Percentiles rank a stretch among this genome's conserved stretches.
phyloP scores from a whole-genome alignment of 352 stramenopile genomes.

The Globisporangium radiosum region DNA sequence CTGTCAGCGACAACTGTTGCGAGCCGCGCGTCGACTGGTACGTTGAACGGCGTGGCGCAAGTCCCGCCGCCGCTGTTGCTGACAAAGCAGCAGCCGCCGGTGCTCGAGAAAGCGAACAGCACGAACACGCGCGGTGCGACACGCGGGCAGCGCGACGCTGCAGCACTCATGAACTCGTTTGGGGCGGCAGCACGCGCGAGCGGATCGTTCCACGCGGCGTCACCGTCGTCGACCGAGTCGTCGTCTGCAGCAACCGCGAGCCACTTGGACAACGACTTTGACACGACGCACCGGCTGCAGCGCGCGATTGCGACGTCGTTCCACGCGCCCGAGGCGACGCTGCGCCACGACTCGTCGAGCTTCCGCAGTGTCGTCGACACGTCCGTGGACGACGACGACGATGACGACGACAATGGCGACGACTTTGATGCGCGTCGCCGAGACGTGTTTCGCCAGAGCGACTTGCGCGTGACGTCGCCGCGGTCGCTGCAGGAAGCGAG shows the following conservation, averaged over 20 bases:
- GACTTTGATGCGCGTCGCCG: not conserved
- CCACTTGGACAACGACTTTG: constrained; percentile 25
- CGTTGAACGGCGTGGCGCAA: not conserved
- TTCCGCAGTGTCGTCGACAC: constrained; percentile 20
- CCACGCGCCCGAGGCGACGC: constrained; percentile 16
- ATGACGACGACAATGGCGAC: constrained; percentile 8
- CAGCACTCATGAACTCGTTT: constrained; percentile 23
- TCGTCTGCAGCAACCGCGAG: not conserved
- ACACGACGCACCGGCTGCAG: constrained; percentile 31
- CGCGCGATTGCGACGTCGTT: constrained; percentile 32
- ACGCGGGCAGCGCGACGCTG: constrained; percentile 20
- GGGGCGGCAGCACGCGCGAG: not conserved
- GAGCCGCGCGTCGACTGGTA: not conserved
- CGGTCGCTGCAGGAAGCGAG: constrained; percentile 59
- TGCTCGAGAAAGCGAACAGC: constrained; percentile 27
- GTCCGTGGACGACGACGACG: constrained; percentile 27
- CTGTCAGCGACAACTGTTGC: not conserved
- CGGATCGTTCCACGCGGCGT: constrained; percentile 35
- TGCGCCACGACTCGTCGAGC: constrained; percentile 15
- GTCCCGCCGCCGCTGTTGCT: constrained; percentile 3
- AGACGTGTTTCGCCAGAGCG: no score
- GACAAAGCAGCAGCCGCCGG: not conserved
- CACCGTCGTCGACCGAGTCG: constrained; percentile 22
- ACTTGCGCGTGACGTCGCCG: constrained; percentile 41
- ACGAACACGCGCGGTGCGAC: constrained; percentile 30